Percentiles rank a stretch among this genome's conserved stretches.
Conservation (phyloP, 495 filamentous ascomycete species). For the Podospora pseudopauciseta region DNA sequence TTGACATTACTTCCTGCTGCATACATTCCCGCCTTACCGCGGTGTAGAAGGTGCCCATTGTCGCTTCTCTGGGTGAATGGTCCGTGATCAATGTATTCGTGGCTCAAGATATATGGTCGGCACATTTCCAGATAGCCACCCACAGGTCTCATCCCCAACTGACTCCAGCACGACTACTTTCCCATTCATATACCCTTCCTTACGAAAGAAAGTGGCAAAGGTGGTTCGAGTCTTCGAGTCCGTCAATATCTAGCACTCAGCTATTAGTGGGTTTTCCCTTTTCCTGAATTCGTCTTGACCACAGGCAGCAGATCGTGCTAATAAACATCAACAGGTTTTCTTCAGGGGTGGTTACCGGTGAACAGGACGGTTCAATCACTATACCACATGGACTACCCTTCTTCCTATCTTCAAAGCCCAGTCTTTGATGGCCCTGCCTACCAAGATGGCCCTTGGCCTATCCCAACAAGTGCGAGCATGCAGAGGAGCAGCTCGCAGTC, state of each 20-base stretch:
- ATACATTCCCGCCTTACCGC: neutral
- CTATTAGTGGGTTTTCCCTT: neutral
- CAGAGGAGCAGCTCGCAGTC: conserved; percentile 12
- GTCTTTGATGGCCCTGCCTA: neutral
- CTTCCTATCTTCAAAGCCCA: neutral
- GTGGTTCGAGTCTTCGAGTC: neutral
- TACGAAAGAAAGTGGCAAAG: neutral
- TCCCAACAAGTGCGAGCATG: conserved; percentile 4
- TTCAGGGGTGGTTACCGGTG: neutral
- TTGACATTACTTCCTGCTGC: neutral
- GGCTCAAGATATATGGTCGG: neutral
- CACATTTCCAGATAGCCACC: neutral
- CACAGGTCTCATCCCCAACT: neutral
- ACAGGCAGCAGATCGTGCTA: neutral
- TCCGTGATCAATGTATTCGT: neutral
- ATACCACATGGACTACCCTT: neutral
- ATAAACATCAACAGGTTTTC: neutral
- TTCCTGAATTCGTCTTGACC: neutral
- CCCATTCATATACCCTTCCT: neutral
- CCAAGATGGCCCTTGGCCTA: conserved; percentile 7
- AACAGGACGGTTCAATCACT: neutral
- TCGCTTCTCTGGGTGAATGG: neutral
- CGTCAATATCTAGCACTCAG: neutral
- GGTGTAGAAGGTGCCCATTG: neutral
- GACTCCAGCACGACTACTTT: neutral